A percentile compares a stretch with the other conserved stretches of the same genome.
phyloP scores from a whole-genome alignment of 2,329 filamentous ascomycete species.

The Corniculantispora saksenae region DNA sequence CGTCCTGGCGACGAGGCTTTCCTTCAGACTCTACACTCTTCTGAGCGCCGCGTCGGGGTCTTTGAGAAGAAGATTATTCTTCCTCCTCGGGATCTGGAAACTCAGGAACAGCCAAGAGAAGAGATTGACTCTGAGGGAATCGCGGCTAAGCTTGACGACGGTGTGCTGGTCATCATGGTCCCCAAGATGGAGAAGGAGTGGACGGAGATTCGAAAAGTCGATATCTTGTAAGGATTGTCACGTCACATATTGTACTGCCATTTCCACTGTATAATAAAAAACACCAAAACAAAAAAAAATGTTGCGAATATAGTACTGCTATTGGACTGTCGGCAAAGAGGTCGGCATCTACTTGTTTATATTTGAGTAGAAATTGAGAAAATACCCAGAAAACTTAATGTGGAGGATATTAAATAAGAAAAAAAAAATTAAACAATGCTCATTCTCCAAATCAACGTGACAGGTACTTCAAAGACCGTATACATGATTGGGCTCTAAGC shows the following conservation, averaged over 20 bases:
- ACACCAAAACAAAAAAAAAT: background rate
- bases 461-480: background rate
- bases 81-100: conserved; percentile 42
- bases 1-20: conserved; percentile 71
- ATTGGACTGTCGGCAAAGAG: background rate
- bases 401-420: conserved; percentile 1
- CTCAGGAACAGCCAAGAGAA: conserved; percentile 40
- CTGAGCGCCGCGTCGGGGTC: conserved; percentile 71
- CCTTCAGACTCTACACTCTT: conserved; percentile 60
- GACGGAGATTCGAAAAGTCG: conserved; percentile 63
- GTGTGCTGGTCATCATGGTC: conserved; percentile 73
- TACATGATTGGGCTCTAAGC: too few relatives aligned
- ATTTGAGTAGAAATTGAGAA: background rate
- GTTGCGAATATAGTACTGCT: background rate
- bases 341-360: background rate
- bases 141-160: conserved; percentile 75
- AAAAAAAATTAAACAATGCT: background rate
- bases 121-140: conserved; percentile 68
- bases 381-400: background rate
- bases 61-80: conserved; percentile 73
- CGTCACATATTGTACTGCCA: background rate
- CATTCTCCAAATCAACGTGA: background rate
- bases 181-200: conserved; percentile 70
- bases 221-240: conserved; percentile 47
- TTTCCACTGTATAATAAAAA: background rate